A percentile compares a stretch with the other conserved stretches of the same genome.
Conservation (phyloP, 1,284 basidiomycete species). For the Fomitopsis palustris region DNA sequence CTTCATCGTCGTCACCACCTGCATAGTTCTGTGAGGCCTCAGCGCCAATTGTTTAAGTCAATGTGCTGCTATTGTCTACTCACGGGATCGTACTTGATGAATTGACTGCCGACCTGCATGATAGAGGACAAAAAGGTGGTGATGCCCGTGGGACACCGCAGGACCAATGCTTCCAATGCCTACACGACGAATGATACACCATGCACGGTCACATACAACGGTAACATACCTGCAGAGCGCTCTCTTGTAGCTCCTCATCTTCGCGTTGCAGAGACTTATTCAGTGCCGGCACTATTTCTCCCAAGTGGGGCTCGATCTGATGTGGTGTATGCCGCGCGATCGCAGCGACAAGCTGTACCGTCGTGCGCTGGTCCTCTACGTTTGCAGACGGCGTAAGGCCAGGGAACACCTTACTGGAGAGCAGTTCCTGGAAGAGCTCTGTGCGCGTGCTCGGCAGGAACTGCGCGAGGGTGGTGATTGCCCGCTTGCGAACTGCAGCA, state of each 20-base stretch:
- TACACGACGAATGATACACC: conserved; percentile 23
- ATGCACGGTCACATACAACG: not conserved
- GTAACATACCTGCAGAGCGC: conserved; percentile 59
- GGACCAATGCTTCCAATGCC: conserved; percentile 81
- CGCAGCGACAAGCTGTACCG: conserved; percentile 77
- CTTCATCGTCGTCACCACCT: conserved; percentile 73
- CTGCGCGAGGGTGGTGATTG: conserved; percentile 82
- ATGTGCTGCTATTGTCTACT: conserved; percentile 26
- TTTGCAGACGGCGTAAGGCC: conserved; percentile 49
- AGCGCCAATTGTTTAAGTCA: not conserved
- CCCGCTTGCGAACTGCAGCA: conserved; percentile 85
- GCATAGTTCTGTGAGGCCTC: conserved; percentile 73
- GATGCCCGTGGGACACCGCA: conserved; percentile 82
- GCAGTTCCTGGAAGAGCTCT: conserved; percentile 51
- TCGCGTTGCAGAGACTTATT: conserved; percentile 64
- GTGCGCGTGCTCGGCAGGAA: conserved; percentile 69
- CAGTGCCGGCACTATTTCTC: conserved; percentile 64
- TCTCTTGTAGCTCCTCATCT: conserved; percentile 81
- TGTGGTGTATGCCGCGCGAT: conserved; percentile 70
- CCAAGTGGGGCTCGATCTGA: conserved; percentile 57
- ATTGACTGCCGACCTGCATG: conserved; percentile 66
- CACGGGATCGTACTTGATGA: conserved; percentile 93
- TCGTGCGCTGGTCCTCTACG: conserved; percentile 71
- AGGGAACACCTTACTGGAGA: conserved; percentile 59
- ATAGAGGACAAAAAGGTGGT: conserved; percentile 70